Conservation (phyloP, 2,329 filamentous ascomycete species). For the Westerdykella ornata region DNA sequence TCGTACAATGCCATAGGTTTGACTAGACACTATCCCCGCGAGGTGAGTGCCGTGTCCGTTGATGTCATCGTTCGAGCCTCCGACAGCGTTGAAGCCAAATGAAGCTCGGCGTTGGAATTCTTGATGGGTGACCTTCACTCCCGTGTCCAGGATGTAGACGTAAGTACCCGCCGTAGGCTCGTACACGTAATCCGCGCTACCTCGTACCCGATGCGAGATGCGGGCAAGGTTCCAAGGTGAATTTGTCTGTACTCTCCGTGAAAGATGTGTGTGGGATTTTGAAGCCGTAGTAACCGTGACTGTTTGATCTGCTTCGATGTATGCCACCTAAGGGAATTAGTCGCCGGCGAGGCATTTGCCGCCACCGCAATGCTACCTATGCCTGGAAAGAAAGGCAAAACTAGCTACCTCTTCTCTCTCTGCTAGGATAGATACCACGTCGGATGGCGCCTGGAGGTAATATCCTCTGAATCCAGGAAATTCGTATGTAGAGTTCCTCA, state of each 20-base stretch:
- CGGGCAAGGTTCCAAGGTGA: conserved; percentile 25
- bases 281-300: not conserved
- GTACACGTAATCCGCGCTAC: conserved; percentile 6
- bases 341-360: not conserved
- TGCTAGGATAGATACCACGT: conserved; percentile 1
- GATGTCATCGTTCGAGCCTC: conserved; percentile 1
- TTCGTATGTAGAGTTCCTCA: not conserved
- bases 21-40: conserved; percentile 2
- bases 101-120: conserved; percentile 9
- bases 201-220: conserved; percentile 18
- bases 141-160: conserved; percentile 57
- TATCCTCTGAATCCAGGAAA: conserved; percentile 4
- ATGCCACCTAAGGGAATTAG: conserved; percentile 2
- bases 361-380: too few relatives aligned
- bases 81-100: conserved; percentile 2
- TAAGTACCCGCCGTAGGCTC: conserved; percentile 25
- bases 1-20: conserved; percentile 6
- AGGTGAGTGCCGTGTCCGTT: conserved; percentile 13
- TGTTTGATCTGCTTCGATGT: conserved; percentile 5
- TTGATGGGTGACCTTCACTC: conserved; percentile 47
- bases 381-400: not conserved
- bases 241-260: conserved; percentile 12
- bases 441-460: conserved; percentile 1
- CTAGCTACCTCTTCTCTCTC: conserved; percentile 8
- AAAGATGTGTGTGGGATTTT: not conserved